Percentiles rank a stretch among this genome's conserved stretches.
Evolutionary conservation across 2,329 filamentous ascomycete species (phyloP).

Genomic region (Talaromyces sp.): DNA sequence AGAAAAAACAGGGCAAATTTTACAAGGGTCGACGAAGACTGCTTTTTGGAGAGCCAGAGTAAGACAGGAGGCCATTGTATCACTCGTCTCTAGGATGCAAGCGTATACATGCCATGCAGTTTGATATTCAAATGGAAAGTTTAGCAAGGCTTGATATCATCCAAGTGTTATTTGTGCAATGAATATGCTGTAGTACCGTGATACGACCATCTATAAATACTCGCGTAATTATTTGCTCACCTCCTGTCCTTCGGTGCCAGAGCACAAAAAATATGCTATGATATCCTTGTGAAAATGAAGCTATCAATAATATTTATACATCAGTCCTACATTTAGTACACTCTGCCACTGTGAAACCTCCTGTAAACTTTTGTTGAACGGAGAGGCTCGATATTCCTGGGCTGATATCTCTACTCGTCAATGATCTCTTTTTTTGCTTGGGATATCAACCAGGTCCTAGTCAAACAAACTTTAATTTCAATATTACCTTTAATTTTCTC

Average conservation of each 20-base stretch:
- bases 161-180: background rate
- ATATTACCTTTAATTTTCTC: too few species aligned
- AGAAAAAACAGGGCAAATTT: too few species aligned
- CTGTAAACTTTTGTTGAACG: too few species aligned
- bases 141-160: too few species aligned
- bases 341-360: too few species aligned
- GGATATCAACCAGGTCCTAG: too few species aligned
- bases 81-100: background rate
- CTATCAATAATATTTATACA: too few species aligned
- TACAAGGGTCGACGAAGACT: background rate
- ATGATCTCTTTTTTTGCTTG: too few species aligned
- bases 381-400: too few species aligned
- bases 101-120: background rate
- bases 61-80: background rate
- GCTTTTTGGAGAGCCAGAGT: background rate
- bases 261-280: background rate
- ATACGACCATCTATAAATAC: background rate
- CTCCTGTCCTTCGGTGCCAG: background rate
- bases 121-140: background rate
- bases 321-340: background rate
- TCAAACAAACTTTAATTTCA: too few species aligned
- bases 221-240: background rate
- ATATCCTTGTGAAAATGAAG: background rate
- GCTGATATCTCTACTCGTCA: too few species aligned
- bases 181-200: background rate